Percentiles rank a stretch among this genome's conserved stretches.
These are phyloP conservation scores for Verticillium klebahnii DNA, from an alignment of 2,329 filamentous ascomycete genomes.

Conservation along the genomic window DNA sequence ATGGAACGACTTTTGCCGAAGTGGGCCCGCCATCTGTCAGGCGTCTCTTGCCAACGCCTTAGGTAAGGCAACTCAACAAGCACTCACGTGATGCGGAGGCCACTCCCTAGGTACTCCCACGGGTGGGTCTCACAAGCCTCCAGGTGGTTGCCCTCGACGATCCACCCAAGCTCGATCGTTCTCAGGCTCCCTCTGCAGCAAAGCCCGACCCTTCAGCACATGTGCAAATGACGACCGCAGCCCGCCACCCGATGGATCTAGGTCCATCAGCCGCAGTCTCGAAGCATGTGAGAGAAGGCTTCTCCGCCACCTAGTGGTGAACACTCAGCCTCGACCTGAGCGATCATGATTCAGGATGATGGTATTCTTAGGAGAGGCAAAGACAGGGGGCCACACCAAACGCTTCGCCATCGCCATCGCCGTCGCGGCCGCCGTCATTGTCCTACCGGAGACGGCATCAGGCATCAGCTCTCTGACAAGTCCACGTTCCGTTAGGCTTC, in stretches of 20 bases:
- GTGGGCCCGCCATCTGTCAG: neutral
- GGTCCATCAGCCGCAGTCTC: neutral
- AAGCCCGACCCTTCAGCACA: neutral
- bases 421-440: neutral
- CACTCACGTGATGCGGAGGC: neutral
- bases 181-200: neutral
- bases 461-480: neutral
- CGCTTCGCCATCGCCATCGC: neutral
- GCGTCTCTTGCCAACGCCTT: neutral
- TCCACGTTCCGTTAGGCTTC: neutral
- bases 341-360: neutral
- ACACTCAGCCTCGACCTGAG: neutral
- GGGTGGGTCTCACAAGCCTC: too few species aligned
- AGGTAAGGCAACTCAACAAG: neutral
- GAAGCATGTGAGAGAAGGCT: slow-evolving; percentile 1
- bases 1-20: neutral
- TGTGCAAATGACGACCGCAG: neutral
- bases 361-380: slow-evolving; percentile 2
- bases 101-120: neutral
- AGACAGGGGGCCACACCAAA: neutral
- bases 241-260: neutral
- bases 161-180: neutral
- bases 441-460: neutral
- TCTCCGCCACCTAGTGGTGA: neutral
- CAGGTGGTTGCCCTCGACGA: neutral